Conservation (phyloP, 805 yeast genomes). For the Candida awuae region DNA sequence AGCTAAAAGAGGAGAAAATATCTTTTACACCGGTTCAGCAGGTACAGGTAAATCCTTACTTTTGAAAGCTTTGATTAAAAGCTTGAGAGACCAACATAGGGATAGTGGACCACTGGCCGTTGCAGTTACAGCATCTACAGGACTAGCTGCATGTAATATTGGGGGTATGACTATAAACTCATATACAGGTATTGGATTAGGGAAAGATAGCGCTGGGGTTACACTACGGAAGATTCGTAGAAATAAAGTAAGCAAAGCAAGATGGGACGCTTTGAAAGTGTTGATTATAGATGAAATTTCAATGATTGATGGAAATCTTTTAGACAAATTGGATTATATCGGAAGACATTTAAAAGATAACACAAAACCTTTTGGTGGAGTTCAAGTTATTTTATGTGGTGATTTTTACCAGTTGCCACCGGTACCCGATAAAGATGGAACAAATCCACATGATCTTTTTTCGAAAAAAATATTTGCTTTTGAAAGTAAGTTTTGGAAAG, state of each 20-base stretch:
- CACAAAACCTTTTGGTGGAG: constrained; percentile 64
- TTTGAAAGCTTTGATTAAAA: constrained; percentile 53
- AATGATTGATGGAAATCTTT: constrained; percentile 65
- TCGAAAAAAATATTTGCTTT: constrained; percentile 48
- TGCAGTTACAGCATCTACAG: constrained; percentile 80
- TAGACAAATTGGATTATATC: constrained; percentile 55
- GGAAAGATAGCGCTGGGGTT: constrained; percentile 40
- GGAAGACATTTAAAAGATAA: constrained; percentile 44
- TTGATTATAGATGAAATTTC: constrained; percentile 72
- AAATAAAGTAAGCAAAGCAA: constrained; percentile 38
- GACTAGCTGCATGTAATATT: constrained; percentile 73
- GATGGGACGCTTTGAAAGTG: constrained; percentile 53
- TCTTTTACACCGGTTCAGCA: constrained; percentile 95
- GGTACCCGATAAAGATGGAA: constrained; percentile 34
- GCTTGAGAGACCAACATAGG: constrained; percentile 38
- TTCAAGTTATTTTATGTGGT: constrained; percentile 69
- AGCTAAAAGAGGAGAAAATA: constrained; percentile 52
- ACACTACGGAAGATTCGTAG: constrained; percentile 47
- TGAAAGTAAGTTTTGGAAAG: constrained; percentile 56
- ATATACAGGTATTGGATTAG: constrained; percentile 72
- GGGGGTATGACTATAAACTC: constrained; percentile 76
- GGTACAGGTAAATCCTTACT: constrained; percentile 96
- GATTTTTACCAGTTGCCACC: constrained; percentile 84
- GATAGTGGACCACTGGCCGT: constrained; percentile 34
- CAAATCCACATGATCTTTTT: constrained; percentile 12